These are phyloP conservation scores for Chaetomium fimeti DNA, from an alignment of 495 filamentous ascomycete genomes.

Conservation along the genomic window DNA sequence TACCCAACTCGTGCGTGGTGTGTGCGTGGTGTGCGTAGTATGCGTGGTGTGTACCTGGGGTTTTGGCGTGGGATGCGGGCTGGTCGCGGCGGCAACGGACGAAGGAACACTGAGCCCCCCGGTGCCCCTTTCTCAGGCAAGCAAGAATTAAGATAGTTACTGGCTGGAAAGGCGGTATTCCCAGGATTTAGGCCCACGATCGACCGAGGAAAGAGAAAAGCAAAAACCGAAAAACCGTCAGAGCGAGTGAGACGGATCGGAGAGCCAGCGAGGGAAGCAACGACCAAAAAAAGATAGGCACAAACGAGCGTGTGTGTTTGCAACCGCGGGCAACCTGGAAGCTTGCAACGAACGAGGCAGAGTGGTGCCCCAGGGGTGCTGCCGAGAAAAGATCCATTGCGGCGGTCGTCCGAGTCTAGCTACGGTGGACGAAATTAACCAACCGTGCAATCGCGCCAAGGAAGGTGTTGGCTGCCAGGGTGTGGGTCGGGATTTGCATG, in stretches of 20 bases:
- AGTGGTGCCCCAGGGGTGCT: constrained; percentile 8
- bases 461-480: not conserved
- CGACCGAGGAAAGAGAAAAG: constrained; percentile 10
- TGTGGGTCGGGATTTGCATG: constrained; percentile 30
- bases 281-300: constrained; percentile 27
- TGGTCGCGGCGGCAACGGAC: constrained; percentile 27
- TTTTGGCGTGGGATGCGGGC: constrained; percentile 11
- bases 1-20: not conserved
- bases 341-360: constrained; percentile 1
- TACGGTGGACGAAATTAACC: constrained; percentile 11
- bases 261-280: constrained; percentile 13
- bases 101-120: constrained; percentile 13
- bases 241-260: constrained; percentile 49
- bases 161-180: not conserved
- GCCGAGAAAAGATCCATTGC: constrained; percentile 26
- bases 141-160: not conserved
- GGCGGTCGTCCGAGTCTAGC: not conserved
- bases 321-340: not conserved
- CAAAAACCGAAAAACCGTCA: constrained; percentile 46
- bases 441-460: constrained; percentile 17
- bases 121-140: constrained; percentile 17
- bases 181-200: not conserved
- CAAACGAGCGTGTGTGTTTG: constrained; percentile 20
- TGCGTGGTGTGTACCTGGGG: not conserved
- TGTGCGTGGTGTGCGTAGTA: not conserved